phyloP scores from a whole-genome alignment of 495 filamentous ascomycete genomes.

The Penicillium fimorum region DNA sequence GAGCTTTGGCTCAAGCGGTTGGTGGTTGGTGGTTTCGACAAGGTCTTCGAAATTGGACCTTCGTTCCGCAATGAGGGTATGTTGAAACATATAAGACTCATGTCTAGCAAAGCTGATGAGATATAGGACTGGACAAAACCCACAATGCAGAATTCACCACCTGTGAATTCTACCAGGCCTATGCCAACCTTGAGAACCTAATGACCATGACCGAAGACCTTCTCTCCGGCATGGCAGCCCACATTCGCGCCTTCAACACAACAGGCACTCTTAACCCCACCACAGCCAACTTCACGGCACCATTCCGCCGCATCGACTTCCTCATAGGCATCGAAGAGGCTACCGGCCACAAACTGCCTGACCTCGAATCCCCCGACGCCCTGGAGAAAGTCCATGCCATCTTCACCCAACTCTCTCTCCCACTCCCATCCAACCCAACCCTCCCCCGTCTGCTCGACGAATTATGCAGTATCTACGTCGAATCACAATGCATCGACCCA shows the following conservation, averaged over 20 bases:
- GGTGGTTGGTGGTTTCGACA: constrained; percentile 84
- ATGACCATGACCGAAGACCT: constrained; percentile 71
- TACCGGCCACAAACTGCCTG: constrained; percentile 64
- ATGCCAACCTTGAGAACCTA: constrained; percentile 72
- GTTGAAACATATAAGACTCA: constrained; percentile 1
- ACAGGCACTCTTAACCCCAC: constrained; percentile 49
- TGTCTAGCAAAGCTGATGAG: constrained; percentile 3
- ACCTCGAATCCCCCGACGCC: constrained; percentile 58
- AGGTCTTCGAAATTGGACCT: constrained; percentile 89
- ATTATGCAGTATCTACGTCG: constrained; percentile 73
- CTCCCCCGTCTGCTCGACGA: constrained; percentile 83
- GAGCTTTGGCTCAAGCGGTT: constrained; percentile 95
- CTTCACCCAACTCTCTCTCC: constrained; percentile 54
- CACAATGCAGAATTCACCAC: constrained; percentile 97
- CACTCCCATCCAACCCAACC: constrained; percentile 53
- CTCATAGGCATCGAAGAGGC: constrained; percentile 70
- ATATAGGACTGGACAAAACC: constrained; percentile 70
- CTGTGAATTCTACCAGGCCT: constrained; percentile 93
- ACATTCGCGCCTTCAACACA: constrained; percentile 50
- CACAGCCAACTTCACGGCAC: constrained; percentile 56
- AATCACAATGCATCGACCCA: constrained; percentile 66
- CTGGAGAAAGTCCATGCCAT: constrained; percentile 53
- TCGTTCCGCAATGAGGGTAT: constrained; percentile 91
- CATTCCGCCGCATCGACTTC: constrained; percentile 73
- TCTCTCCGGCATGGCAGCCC: constrained; percentile 55